These are phyloP conservation scores for Tagetes erecta DNA, from an alignment of 129 eudicot genomes.

Conservation along the genomic window DNA sequence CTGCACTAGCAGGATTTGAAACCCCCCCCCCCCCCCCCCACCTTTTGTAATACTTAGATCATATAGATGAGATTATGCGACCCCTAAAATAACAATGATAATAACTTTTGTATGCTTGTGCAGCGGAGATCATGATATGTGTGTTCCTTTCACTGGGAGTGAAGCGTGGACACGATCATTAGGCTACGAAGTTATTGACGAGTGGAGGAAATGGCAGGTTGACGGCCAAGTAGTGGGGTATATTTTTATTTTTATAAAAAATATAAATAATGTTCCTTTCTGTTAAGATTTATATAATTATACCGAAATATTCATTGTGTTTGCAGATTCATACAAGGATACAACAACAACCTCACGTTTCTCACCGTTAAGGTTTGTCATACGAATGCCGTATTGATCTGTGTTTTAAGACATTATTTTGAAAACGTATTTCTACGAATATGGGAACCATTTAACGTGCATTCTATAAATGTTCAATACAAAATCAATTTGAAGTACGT, in stretches of 20 bases:
- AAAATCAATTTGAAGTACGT: background rate
- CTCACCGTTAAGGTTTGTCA: conserved; percentile 77
- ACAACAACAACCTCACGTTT: conserved; percentile 62
- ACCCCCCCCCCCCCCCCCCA: too few relatives aligned
- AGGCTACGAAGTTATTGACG: conserved; percentile 70
- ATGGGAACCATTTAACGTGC: background rate
- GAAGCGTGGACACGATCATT: conserved; percentile 94
- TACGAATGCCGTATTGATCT: background rate
- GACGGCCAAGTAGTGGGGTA: conserved; percentile 92
- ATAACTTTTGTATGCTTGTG: background rate
- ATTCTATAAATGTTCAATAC: background rate
- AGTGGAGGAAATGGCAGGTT: conserved; percentile 87
- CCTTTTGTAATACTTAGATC: background rate
- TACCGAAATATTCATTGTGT: background rate
- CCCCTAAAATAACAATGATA: background rate
- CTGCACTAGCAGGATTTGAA: too few relatives aligned
- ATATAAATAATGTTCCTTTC: background rate
- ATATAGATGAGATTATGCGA: background rate
- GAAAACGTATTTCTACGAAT: background rate
- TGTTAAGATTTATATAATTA: background rate
- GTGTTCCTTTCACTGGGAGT: conserved; percentile 94
- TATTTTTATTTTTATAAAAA: conserved; percentile 4
- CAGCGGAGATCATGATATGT: conserved; percentile 99
- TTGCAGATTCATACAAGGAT: conserved; percentile 72
- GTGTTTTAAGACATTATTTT: background rate